These are phyloP conservation scores for Claviceps sp. DNA, from an alignment of 2,329 filamentous ascomycete genomes.

Conservation along the genomic window DNA sequence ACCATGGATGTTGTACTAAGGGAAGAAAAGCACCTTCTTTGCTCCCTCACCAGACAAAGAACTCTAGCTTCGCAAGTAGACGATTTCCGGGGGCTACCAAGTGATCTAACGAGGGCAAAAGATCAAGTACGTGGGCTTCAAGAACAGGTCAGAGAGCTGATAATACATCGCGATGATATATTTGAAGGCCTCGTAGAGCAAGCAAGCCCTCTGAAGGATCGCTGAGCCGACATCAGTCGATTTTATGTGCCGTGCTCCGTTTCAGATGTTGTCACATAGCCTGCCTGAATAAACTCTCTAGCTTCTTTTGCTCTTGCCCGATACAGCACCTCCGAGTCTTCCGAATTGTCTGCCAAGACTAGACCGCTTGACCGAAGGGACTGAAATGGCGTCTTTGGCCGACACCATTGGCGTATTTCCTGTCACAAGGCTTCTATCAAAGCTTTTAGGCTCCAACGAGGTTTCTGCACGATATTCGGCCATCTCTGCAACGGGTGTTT, in stretches of 20 bases:
- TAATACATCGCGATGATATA: conserved; percentile 51
- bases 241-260: not conserved
- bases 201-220: conserved; percentile 38
- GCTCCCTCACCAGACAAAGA: conserved; percentile 43
- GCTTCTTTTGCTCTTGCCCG: conserved; percentile 45
- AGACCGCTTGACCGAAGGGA: conserved; percentile 41
- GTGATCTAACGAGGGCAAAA: conserved; percentile 54
- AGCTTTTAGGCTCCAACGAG: conserved; percentile 25
- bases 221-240: conserved; percentile 10
- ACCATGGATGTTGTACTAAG: conserved; percentile 44
- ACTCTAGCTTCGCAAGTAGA: conserved; percentile 48
- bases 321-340: conserved; percentile 56
- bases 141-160: conserved; percentile 47
- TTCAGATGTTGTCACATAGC: not conserved
- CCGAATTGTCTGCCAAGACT: conserved; percentile 57
- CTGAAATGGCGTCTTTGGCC: conserved; percentile 34
- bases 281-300: conserved; percentile 8
- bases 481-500: conserved; percentile 31
- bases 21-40: conserved; percentile 45
- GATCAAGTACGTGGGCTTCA: conserved; percentile 56
- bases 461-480: conserved; percentile 30
- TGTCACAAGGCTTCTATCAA: conserved; percentile 23
- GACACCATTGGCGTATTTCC: conserved; percentile 26
- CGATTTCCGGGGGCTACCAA: conserved; percentile 59
- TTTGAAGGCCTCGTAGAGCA: conserved; percentile 61